Evolutionary conservation across 192 early-diverging fungal species (phyloP).

Genomic region (Chytriomyces hyalinus): DNA sequence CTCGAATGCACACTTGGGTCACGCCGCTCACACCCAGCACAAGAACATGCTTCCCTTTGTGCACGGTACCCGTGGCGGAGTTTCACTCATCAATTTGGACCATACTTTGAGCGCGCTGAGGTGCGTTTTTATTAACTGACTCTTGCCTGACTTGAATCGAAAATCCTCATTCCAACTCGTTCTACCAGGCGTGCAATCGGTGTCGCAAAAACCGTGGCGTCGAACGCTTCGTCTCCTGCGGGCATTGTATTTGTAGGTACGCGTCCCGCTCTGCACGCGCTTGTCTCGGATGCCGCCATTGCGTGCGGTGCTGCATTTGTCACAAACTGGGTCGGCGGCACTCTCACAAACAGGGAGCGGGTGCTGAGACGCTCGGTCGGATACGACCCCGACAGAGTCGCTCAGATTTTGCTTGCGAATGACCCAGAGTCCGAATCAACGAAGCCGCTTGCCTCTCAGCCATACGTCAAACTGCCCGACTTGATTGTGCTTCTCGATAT

Average conservation of each 20-base stretch:
- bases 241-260: slow-evolving; percentile 89
- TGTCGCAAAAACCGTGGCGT: slow-evolving; percentile 71
- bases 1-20: slow-evolving; percentile 89
- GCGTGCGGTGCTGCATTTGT: slow-evolving; percentile 78
- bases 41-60: slow-evolving; percentile 84
- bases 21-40: slow-evolving; percentile 77
- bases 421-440: slow-evolving; percentile 38
- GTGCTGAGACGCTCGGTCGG: slow-evolving; percentile 64
- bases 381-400: slow-evolving; percentile 52
- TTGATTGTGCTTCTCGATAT: slow-evolving; percentile 83
- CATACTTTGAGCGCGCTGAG: slow-evolving; percentile 84
- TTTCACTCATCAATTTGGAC: slow-evolving; percentile 94
- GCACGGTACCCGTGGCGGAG: slow-evolving; percentile 84
- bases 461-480: slow-evolving; percentile 64
- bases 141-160: too few species aligned
- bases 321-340: slow-evolving; percentile 85
- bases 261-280: slow-evolving; percentile 63
- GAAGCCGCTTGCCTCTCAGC: slow-evolving; percentile 48
- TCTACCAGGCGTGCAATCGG: slow-evolving; percentile 65
- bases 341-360: slow-evolving; percentile 81
- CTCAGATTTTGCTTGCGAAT: slow-evolving; percentile 30
- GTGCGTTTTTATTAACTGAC: too few species aligned
- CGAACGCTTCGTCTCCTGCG: slow-evolving; percentile 52
- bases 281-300: slow-evolving; percentile 80
- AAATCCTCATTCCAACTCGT: too few species aligned